These are phyloP conservation scores for Hansenula lynferdii DNA, from an alignment of 1,139 yeast genomes.

Conservation along the genomic window DNA sequence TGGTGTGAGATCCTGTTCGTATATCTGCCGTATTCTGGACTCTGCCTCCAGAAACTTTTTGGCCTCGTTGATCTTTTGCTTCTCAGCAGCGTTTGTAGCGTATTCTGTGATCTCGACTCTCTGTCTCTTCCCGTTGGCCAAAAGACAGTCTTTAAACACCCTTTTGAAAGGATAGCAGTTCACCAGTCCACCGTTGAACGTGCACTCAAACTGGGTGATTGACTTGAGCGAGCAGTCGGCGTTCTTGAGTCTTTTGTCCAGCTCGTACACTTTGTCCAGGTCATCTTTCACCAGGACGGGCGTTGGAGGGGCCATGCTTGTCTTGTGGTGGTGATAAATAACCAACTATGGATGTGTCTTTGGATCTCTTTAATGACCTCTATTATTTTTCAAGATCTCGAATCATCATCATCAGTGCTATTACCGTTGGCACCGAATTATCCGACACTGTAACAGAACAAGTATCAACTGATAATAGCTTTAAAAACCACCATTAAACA, in stretches of 20 bases:
- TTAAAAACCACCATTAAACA: too few relatives aligned
- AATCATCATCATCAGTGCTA: too few relatives aligned
- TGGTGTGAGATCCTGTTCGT: not conserved
- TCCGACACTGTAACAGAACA: too few relatives aligned
- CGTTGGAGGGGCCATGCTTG: slow-evolving; percentile 31
- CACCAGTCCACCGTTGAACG: slow-evolving; percentile 32
- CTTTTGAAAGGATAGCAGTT: slow-evolving; percentile 52
- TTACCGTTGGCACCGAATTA: too few relatives aligned
- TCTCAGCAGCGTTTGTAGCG: slow-evolving; percentile 14
- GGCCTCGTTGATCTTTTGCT: slow-evolving; percentile 6
- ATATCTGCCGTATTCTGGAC: slow-evolving; percentile 5
- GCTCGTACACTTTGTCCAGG: slow-evolving; percentile 10
- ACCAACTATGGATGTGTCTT: too few relatives aligned
- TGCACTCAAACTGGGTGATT: slow-evolving; percentile 26
- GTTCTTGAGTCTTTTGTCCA: slow-evolving; percentile 4
- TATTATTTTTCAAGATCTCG: too few relatives aligned
- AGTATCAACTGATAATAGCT: too few relatives aligned
- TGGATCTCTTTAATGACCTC: too few relatives aligned
- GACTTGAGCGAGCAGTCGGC: slow-evolving; percentile 23
- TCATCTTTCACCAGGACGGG: slow-evolving; percentile 24
- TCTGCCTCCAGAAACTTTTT: slow-evolving; percentile 6
- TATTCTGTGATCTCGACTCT: slow-evolving; percentile 22
- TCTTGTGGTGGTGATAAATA: not conserved
- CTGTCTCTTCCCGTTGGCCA: slow-evolving; percentile 22
- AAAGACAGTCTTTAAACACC: slow-evolving; percentile 43